Evolutionary conservation across 1,284 basidiomycete species (phyloP).

Genomic region (Polyporus tsugae): DNA sequence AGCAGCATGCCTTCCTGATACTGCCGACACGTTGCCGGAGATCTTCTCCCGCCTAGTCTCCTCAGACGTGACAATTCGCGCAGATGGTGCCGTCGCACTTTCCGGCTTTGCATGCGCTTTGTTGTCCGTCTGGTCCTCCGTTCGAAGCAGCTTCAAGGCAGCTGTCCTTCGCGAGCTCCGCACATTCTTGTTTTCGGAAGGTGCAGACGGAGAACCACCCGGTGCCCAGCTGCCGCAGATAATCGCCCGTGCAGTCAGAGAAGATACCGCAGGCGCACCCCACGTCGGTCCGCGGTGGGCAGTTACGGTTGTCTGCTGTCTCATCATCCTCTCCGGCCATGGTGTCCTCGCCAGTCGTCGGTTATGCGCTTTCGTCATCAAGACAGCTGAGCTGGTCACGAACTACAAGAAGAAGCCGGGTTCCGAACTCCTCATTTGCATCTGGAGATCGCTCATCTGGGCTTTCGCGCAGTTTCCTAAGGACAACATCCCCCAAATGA

Average conservation of each 20-base stretch:
- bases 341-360: conserved; percentile 50
- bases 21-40: conserved; percentile 46
- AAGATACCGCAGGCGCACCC: conserved; percentile 29
- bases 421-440: conserved; percentile 49
- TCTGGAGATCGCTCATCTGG: conserved; percentile 67
- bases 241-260: conserved; percentile 34
- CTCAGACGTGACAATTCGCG: conserved; percentile 44
- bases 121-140: conserved; percentile 28
- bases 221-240: conserved; percentile 35
- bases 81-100: conserved; percentile 50
- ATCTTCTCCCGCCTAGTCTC: conserved; percentile 48
- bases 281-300: conserved; percentile 46
- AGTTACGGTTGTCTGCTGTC: conserved; percentile 51
- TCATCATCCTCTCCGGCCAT: conserved; percentile 56
- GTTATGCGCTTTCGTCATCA: conserved; percentile 51
- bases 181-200: conserved; percentile 36
- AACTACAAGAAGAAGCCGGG: conserved; percentile 44
- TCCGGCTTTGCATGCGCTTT: conserved; percentile 49
- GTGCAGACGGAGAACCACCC: neutral
- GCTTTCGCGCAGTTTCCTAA: conserved; percentile 47
- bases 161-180: conserved; percentile 29
- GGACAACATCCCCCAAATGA: conserved; percentile 26
- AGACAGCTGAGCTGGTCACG: conserved; percentile 43
- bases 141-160: conserved; percentile 24
- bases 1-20: conserved; percentile 43